Conservation (phyloP, 345 rosid genomes). For the Citrus sp. region DNA sequence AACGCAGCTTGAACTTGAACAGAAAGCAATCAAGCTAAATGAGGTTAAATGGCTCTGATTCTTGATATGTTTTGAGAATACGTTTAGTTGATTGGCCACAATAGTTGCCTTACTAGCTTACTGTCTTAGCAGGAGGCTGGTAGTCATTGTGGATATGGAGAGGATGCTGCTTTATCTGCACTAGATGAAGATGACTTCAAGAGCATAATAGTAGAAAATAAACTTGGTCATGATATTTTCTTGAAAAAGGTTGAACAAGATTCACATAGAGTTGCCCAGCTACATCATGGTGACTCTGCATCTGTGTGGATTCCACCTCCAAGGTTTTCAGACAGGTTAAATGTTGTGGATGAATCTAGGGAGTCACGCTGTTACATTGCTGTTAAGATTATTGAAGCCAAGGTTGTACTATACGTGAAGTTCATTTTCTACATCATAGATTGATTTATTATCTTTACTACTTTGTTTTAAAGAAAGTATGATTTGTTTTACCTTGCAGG, state of each 20-base stretch:
- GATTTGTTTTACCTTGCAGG: conserved; percentile 45
- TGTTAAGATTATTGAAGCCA: conserved; percentile 82
- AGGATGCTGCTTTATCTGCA: conserved; percentile 70
- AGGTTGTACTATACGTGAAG: conserved; percentile 44
- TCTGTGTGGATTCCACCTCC: conserved; percentile 95
- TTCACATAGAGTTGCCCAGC: conserved; percentile 47
- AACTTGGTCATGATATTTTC: conserved; percentile 81
- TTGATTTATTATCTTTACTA: neutral
- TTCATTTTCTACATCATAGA: neutral
- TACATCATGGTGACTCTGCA: conserved; percentile 52
- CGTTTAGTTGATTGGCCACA: neutral
- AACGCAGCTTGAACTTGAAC: conserved; percentile 82
- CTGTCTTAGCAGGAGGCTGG: conserved; percentile 50
- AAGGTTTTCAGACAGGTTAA: conserved; percentile 82
- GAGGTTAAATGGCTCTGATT: conserved; percentile 43
- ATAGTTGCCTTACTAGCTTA: conserved; percentile 19
- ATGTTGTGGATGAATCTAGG: conserved; percentile 74
- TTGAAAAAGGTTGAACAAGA: conserved; percentile 73
- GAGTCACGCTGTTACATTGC: conserved; percentile 70
- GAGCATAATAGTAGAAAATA: conserved; percentile 77
- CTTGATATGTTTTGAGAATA: conserved; percentile 12
- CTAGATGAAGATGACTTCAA: conserved; percentile 95
- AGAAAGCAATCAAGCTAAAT: conserved; percentile 67
- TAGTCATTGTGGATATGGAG: conserved; percentile 43
- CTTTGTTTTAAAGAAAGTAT: conserved; percentile 1